Percentiles rank a stretch among this genome's conserved stretches.
These are phyloP conservation scores for Cercospora zeae-maydis DNA, from an alignment of 2,329 filamentous ascomycete species.

Conservation along the genomic window DNA sequence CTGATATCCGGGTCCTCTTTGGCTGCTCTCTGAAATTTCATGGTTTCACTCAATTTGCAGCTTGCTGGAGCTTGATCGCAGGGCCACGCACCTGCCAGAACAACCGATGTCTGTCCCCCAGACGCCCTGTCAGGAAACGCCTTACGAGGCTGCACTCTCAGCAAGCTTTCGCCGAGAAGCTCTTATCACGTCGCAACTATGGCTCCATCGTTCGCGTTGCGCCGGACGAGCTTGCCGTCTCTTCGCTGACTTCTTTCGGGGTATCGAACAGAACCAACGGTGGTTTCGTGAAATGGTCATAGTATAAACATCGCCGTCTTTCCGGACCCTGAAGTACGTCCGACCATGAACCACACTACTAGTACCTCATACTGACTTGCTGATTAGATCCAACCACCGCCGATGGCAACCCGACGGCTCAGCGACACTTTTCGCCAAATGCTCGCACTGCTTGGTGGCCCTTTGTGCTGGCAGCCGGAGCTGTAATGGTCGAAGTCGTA, in stretches of 20 bases:
- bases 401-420: constrained; percentile 22
- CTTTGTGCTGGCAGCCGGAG: constrained; percentile 28
- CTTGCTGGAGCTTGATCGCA: not conserved
- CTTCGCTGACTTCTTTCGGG: constrained; percentile 28
- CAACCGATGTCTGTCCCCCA: not conserved
- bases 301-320: constrained; percentile 23
- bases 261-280: constrained; percentile 30
- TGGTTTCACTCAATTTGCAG: not conserved
- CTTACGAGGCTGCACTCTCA: not conserved
- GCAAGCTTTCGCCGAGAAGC: not conserved
- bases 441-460: constrained; percentile 29
- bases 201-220: constrained; percentile 31
- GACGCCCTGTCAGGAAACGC: not conserved
- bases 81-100: not conserved
- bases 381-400: constrained; percentile 25
- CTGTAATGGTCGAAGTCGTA: constrained; percentile 33
- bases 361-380: not conserved
- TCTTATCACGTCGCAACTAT: constrained; percentile 34
- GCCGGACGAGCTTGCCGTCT: constrained; percentile 26
- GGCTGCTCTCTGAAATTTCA: not conserved
- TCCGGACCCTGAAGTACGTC: not conserved
- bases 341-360: no score
- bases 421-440: constrained; percentile 5
- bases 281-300: constrained; percentile 30
- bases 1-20: not conserved